These are phyloP conservation scores for Pelargonium cotyledonis DNA, from an alignment of 441 rosid genomes.

Conservation along the genomic window DNA sequence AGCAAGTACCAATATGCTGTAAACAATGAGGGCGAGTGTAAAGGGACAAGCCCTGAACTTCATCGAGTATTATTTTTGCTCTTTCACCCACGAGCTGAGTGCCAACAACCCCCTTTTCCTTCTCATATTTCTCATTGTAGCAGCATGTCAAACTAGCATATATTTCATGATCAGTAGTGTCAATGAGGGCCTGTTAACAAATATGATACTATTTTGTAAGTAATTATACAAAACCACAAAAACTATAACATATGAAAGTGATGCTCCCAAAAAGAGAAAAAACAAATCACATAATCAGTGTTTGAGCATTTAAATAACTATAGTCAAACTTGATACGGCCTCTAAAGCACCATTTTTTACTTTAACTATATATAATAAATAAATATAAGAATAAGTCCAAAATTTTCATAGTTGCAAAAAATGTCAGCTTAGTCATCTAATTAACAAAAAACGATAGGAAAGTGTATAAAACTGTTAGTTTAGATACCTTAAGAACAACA, in stretches of 20 bases:
- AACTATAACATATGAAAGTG: background rate
- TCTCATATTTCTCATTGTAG: constrained; percentile 45
- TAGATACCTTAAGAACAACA: constrained; percentile 62
- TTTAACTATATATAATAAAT: too few relatives aligned
- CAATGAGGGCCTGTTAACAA: constrained; percentile 59
- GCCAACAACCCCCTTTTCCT: constrained; percentile 73
- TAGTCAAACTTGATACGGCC: background rate
- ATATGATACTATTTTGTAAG: constrained; percentile 13
- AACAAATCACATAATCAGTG: background rate
- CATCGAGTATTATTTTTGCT: constrained; percentile 81
- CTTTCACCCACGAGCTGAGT: constrained; percentile 83
- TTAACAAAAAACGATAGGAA: background rate
- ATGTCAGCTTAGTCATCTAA: background rate
- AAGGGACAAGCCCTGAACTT: constrained; percentile 62
- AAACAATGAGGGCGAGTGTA: constrained; percentile 70
- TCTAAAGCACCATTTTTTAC: background rate
- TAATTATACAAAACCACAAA: background rate
- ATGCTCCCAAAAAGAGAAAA: constrained; percentile 9
- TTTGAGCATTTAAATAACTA: background rate
- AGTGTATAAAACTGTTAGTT: background rate
- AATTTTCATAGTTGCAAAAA: background rate
- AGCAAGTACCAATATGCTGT: constrained; percentile 61
- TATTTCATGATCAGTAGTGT: constrained; percentile 75
- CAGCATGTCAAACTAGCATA: constrained; percentile 58
- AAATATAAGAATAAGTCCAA: too few relatives aligned